These are phyloP conservation scores for Nematocida sp. DNA, from an alignment of 371 early-diverging fungal genomes.

Conservation along the genomic window DNA sequence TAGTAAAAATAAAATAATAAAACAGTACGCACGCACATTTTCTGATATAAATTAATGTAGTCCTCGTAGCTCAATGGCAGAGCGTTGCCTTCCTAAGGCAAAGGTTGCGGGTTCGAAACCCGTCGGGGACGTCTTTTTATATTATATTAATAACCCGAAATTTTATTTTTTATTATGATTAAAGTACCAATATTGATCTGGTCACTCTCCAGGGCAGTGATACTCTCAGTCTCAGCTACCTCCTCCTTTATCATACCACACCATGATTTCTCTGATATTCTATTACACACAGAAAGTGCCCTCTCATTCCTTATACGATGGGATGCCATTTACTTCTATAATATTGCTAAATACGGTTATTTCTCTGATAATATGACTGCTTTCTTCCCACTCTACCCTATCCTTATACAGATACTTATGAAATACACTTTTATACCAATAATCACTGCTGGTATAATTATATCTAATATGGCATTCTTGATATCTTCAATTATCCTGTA, in stretches of 20 bases:
- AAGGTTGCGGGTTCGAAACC: conserved; percentile 68
- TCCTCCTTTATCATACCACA: conserved; percentile 47
- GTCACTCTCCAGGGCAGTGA: conserved; percentile 15
- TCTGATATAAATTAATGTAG: not conserved
- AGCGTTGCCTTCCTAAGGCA: conserved; percentile 68
- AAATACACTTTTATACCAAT: conserved; percentile 58
- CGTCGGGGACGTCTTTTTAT: conserved; percentile 46
- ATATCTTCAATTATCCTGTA: conserved; percentile 61
- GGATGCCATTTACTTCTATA: conserved; percentile 83
- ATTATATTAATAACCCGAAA: not conserved
- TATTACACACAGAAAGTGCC: conserved; percentile 71
- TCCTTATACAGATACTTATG: conserved; percentile 72
- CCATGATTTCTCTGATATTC: conserved; percentile 62
- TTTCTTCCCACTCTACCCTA: conserved; percentile 81
- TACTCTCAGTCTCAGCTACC: not conserved
- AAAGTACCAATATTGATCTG: not conserved
- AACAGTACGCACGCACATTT: not conserved
- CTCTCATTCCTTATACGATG: conserved; percentile 75
- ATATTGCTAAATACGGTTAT: conserved; percentile 78
- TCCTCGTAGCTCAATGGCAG: conserved; percentile 68
- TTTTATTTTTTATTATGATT: conserved; percentile 12
- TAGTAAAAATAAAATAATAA: not conserved
- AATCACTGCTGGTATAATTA: conserved; percentile 72
- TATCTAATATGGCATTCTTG: conserved; percentile 60
- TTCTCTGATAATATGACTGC: conserved; percentile 82